Evolutionary conservation across 2,329 filamentous ascomycete species (phyloP).

Genomic region (Xylaria polymorpha): DNA sequence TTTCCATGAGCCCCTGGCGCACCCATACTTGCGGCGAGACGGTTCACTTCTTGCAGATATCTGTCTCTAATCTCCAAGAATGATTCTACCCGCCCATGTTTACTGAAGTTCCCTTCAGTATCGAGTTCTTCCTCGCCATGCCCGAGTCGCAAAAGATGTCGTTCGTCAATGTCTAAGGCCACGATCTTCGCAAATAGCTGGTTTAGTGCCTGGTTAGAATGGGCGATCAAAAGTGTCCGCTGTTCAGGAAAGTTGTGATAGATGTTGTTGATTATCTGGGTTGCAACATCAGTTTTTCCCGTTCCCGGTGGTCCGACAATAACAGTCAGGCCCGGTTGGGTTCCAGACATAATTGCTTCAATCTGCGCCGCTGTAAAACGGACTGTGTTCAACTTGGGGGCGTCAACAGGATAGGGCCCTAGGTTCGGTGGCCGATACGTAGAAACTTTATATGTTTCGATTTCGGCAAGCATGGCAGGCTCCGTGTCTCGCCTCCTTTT

Average conservation of each 20-base stretch:
- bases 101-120: slow-evolving; percentile 88
- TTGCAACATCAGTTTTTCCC: slow-evolving; percentile 98
- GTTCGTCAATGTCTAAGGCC: slow-evolving; percentile 93
- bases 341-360: slow-evolving; percentile 92
- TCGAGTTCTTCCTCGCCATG: slow-evolving; percentile 96
- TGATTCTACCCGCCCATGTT: slow-evolving; percentile 92
- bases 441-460: slow-evolving; percentile 81
- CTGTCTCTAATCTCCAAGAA: slow-evolving; percentile 88
- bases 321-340: slow-evolving; percentile 91
- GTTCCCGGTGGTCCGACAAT: slow-evolving; percentile 96
- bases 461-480: slow-evolving; percentile 68
- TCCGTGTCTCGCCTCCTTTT: slow-evolving; percentile 87
- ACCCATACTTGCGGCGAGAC: slow-evolving; percentile 83
- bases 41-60: slow-evolving; percentile 85
- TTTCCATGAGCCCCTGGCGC: slow-evolving; percentile 95
- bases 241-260: slow-evolving; percentile 98
- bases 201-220: slow-evolving; percentile 97
- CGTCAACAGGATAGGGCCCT: slow-evolving; percentile 88
- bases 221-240: slow-evolving; percentile 90
- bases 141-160: slow-evolving; percentile 90
- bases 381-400: slow-evolving; percentile 82
- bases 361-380: slow-evolving; percentile 93
- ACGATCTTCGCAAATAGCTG: slow-evolving; percentile 98
- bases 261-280: slow-evolving; percentile 98
- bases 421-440: slow-evolving; percentile 91